Conservation (phyloP, 139 green algal genomes). For the Mesotaenium endlicherianum region DNA sequence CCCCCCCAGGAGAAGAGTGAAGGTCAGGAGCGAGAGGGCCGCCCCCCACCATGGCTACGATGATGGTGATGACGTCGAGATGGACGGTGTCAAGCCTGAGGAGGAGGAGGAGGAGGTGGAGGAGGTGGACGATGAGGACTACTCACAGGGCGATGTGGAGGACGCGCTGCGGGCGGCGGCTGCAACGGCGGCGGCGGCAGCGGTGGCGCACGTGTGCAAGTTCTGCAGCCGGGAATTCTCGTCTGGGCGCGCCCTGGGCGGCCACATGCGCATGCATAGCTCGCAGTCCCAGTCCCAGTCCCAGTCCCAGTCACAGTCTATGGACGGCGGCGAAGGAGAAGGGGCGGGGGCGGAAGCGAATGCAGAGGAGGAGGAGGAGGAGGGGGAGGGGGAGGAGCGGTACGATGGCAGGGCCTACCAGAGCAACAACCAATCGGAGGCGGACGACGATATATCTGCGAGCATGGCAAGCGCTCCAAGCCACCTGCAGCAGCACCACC, state of each 20-base stretch:
- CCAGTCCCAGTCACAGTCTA: not conserved
- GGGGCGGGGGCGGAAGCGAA: not conserved
- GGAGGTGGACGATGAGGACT: not conserved
- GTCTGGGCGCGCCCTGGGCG: conserved; percentile 3
- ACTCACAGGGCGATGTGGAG: no score
- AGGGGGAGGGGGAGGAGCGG: not conserved
- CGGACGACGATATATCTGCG: not conserved
- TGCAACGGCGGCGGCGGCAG: not conserved
- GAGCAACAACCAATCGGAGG: not conserved
- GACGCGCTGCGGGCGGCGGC: no score
- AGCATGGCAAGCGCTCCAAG: no score
- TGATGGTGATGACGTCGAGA: no score
- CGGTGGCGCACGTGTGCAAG: not conserved
- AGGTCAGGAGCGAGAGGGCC: no score
- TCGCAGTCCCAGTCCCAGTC: not conserved
- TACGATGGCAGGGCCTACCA: not conserved
- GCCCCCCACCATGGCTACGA: no score
- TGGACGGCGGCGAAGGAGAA: not conserved
- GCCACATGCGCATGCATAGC: conserved; percentile 9
- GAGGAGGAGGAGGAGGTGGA: not conserved
- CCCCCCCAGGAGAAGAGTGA: no score
- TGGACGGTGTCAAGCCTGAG: not conserved
- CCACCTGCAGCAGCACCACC: not conserved
- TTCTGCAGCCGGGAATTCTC: conserved; percentile 2
- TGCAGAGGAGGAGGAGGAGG: not conserved